Evolutionary conservation across 805 yeast genomes (phyloP), one percentile per base, ranked within the genome.

Genomic region (Candida nemodendra): DNA sequence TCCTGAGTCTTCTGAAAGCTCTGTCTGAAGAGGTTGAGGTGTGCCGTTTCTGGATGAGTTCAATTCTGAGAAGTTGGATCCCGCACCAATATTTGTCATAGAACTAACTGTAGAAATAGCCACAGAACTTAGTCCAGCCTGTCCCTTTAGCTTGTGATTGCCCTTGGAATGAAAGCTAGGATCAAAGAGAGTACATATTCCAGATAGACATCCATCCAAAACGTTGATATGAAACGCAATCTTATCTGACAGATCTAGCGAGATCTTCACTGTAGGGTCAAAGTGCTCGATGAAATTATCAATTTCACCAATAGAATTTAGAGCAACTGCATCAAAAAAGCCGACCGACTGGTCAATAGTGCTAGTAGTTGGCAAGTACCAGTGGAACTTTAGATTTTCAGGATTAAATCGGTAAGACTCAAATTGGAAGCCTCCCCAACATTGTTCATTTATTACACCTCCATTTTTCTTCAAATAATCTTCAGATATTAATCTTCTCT

Each of bases 371-470:
- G 98, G 97, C 1, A 71, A 57, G 51, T 81, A 87, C 99, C 99
- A 91, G 1, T 70, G 64, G 47, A 88, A 79, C 1, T 68, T 51
- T 23, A 84, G 57, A 43, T 75, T 72, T 11, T 72, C 72, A 9
- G 52, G 39, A 1, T 68, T 54, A 36, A 81, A 78, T 44, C 86
- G 67, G 14, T 59, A 51, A 0, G 68, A 61, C 44, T 73, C 76
- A 48, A 80, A 77, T 48, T 82, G 88, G 41, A 76, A 71, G 0
- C 79, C 88, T 31, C 95, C 95, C 95, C 95, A 85, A 41, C 81
- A 72, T 16, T 69, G 69, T 34, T 71, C 78, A 27, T 61, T 62
- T 9, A 72, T 44, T 18, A 54, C 49, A 5, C 58, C 60, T 1
- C 68, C 72, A 47, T 65, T 48, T 12, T 61, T 55, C 3, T 47